These are phyloP conservation scores for Boletus barrowsii DNA, from an alignment of 768 basidiomycete genomes.

Conservation along the genomic window DNA sequence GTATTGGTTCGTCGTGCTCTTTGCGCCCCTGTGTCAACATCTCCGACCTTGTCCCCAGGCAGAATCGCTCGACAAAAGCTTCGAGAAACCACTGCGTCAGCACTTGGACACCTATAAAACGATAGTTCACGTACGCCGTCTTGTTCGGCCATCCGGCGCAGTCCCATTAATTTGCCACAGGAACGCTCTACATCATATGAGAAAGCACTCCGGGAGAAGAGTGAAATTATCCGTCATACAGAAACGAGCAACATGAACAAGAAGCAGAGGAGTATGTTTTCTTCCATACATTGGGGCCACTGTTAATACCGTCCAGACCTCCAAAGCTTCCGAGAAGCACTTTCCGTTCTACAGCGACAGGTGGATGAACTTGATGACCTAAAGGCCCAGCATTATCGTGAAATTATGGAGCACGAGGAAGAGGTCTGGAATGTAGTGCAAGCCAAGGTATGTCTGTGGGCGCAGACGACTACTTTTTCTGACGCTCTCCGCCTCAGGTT, in stretches of 20 bases:
- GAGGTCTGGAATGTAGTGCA: slow-evolving; percentile 94
- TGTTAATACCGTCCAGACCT: slow-evolving; percentile 54
- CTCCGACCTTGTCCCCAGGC: slow-evolving; percentile 45
- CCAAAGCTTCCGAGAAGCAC: slow-evolving; percentile 82
- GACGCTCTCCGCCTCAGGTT: slow-evolving; percentile 41
- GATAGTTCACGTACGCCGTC: slow-evolving; percentile 57
- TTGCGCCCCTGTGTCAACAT: slow-evolving; percentile 5
- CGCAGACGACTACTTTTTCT: slow-evolving; percentile 3
- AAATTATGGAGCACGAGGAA: slow-evolving; percentile 90
- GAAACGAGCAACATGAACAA: slow-evolving; percentile 82
- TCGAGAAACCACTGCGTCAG: slow-evolving; percentile 86
- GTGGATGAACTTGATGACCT: slow-evolving; percentile 89
- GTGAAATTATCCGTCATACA: slow-evolving; percentile 77
- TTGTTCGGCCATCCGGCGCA: background rate
- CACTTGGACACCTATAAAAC: slow-evolving; percentile 78
- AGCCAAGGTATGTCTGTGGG: slow-evolving; percentile 56
- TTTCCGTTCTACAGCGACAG: slow-evolving; percentile 77
- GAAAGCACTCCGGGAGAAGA: slow-evolving; percentile 76
- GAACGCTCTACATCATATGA: slow-evolving; percentile 87
- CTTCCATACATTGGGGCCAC: slow-evolving; percentile 6
- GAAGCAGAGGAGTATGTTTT: slow-evolving; percentile 74
- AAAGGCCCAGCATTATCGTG: slow-evolving; percentile 80
- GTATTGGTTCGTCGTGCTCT: slow-evolving; percentile 60
- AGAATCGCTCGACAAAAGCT: slow-evolving; percentile 80
- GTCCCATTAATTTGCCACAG: slow-evolving; percentile 35